Percentiles rank a stretch among this genome's conserved stretches.
Conservation (phyloP, 148 eudicot species). For the Nyssa sinensis region DNA sequence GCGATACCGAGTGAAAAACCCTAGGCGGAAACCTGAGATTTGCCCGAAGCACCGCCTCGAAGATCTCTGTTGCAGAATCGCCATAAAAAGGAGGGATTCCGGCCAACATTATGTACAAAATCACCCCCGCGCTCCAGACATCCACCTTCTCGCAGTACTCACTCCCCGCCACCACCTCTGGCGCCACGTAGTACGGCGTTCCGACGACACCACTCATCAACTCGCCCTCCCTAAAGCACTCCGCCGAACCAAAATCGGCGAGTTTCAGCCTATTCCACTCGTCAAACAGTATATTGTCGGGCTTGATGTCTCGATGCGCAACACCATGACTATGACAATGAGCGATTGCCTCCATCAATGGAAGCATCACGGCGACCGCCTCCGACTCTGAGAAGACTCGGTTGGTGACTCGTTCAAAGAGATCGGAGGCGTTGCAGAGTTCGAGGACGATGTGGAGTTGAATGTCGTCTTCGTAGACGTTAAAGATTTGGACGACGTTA, state of each 20-base stretch:
- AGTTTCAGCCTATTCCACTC: constrained; percentile 38
- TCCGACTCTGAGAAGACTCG: constrained; percentile 36
- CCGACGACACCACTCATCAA: constrained; percentile 61
- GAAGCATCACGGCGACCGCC: constrained; percentile 33
- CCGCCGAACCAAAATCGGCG: constrained; percentile 71
- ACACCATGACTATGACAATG: constrained; percentile 61
- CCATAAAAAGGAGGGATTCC: constrained; percentile 70
- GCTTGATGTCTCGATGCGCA: constrained; percentile 67
- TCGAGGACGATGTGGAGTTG: constrained; percentile 55
- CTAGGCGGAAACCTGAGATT: constrained; percentile 61
- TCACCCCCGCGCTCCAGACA: constrained; percentile 71
- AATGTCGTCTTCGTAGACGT: constrained; percentile 46
- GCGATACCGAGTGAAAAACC: constrained; percentile 37
- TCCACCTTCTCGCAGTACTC: constrained; percentile 61
- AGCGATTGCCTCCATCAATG: constrained; percentile 46
- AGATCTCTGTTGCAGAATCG: constrained; percentile 44
- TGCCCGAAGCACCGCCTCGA: constrained; percentile 51
- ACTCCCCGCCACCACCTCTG: constrained; percentile 52
- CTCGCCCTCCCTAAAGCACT: constrained; percentile 21
- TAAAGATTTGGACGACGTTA: constrained; percentile 38
- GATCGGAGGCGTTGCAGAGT: constrained; percentile 36
- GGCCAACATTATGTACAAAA: constrained; percentile 56
- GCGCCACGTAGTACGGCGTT: constrained; percentile 72
- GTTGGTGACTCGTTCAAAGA: constrained; percentile 28
- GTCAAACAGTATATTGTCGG: constrained; percentile 59